Evolutionary conservation across 1,284 basidiomycete species (phyloP).

Genomic region (Cystobasidium pallidum): DNA sequence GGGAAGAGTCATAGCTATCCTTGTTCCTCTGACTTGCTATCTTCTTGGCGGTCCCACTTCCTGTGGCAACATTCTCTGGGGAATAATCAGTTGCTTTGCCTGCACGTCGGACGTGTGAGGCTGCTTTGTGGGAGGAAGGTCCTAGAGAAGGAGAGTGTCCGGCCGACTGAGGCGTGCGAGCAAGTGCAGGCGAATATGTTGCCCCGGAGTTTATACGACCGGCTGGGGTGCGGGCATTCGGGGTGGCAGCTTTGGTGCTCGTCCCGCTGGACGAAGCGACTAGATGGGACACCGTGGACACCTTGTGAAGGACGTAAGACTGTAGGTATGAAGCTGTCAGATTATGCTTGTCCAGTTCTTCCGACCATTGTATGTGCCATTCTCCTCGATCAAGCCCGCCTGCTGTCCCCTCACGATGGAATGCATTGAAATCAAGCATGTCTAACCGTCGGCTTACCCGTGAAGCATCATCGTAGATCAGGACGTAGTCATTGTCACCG

Average conservation of each 20-base stretch:
- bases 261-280: background rate
- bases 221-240: conserved; percentile 1
- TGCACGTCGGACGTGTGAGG: background rate
- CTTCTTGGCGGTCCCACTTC: conserved; percentile 19
- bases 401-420: too few relatives aligned
- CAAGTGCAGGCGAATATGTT: conserved; percentile 12
- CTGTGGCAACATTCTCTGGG: background rate
- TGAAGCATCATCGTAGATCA: conserved; percentile 31
- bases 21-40: background rate
- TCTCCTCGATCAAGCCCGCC: background rate
- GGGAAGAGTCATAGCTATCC: conserved; percentile 1
- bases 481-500: conserved; percentile 33
- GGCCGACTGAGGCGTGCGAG: conserved; percentile 18
- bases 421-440: background rate
- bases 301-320: conserved; percentile 30
- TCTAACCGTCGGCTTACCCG: conserved; percentile 1
- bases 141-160: conserved; percentile 10
- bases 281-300: conserved; percentile 12
- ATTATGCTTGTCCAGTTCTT: conserved; percentile 2
- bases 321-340: background rate
- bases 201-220: background rate
- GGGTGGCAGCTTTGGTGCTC: background rate
- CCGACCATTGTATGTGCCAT: background rate
- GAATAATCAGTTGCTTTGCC: background rate
- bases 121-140: background rate